Conservation (phyloP, 176 grass and related monocot genomes). For the Oryza australiensis region DNA sequence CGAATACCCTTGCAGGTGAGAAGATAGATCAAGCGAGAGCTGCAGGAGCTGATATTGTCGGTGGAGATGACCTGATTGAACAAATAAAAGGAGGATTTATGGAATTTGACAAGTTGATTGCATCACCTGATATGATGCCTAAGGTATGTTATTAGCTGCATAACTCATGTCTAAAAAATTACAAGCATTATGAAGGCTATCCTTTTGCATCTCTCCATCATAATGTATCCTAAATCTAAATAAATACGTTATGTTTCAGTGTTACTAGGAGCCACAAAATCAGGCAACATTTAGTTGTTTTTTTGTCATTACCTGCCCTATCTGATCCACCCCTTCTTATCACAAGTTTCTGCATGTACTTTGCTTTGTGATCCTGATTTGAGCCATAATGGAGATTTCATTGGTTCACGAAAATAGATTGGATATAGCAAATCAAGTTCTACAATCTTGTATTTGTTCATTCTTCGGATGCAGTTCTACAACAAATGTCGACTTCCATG, state of each 20-base stretch:
- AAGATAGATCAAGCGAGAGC: slow-evolving; percentile 91
- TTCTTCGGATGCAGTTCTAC: slow-evolving; percentile 9
- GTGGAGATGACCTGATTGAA: slow-evolving; percentile 89
- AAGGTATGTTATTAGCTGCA: slow-evolving; percentile 60
- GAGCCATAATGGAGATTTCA: background rate
- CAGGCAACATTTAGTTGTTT: background rate
- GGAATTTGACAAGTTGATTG: slow-evolving; percentile 98
- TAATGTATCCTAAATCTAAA: background rate
- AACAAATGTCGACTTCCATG: background rate
- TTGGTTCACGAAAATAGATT: slow-evolving; percentile 11
- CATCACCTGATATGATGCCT: slow-evolving; percentile 99
- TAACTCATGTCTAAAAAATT: slow-evolving; percentile 28
- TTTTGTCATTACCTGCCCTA: background rate
- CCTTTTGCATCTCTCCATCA: background rate
- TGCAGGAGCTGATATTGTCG: slow-evolving; percentile 91
- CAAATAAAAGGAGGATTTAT: slow-evolving; percentile 98
- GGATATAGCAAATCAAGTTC: background rate
- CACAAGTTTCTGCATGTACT: background rate
- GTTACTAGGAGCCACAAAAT: slow-evolving; percentile 7
- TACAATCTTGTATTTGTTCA: background rate
- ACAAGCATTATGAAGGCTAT: background rate
- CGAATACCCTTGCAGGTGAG: slow-evolving; percentile 61
- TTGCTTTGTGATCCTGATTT: background rate
- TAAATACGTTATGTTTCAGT: background rate
- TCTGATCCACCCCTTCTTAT: background rate